Conservation (phyloP, 208 protist species). For the Crithidia expoeki region DNA sequence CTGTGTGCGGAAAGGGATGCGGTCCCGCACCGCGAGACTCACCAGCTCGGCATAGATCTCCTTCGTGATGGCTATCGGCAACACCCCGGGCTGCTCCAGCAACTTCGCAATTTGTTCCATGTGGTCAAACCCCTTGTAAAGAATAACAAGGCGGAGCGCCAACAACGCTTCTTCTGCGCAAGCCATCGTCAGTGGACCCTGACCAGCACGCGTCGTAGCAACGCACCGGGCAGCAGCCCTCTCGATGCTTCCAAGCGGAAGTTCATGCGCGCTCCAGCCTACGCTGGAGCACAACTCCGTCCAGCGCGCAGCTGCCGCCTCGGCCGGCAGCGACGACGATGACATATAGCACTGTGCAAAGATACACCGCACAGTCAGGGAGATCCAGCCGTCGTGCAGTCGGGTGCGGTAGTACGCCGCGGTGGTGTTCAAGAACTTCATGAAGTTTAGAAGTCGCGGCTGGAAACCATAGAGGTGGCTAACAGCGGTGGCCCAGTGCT, state of each 20-base stretch:
- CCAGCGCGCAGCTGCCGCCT: slow-evolving; percentile 40
- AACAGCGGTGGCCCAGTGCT: slow-evolving; percentile 44
- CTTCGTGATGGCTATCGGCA: slow-evolving; percentile 41
- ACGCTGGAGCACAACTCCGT: slow-evolving; percentile 46
- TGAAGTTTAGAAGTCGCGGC: slow-evolving; percentile 20
- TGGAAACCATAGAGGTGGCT: slow-evolving; percentile 55
- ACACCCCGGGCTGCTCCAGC: slow-evolving; percentile 32
- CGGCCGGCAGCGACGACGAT: slow-evolving; percentile 5
- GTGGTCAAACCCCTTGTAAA: slow-evolving; percentile 62
- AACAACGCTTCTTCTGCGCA: slow-evolving; percentile 55
- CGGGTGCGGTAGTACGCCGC: slow-evolving; percentile 24
- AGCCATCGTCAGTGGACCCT: slow-evolving; percentile 15
- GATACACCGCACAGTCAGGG: slow-evolving; percentile 52
- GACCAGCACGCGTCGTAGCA: slow-evolving; percentile 27
- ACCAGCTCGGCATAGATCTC: slow-evolving; percentile 64
- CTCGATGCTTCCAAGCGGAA: slow-evolving; percentile 47
- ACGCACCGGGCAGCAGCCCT: slow-evolving; percentile 36
- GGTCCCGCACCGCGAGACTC: slow-evolving; percentile 74
- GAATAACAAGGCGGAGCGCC: slow-evolving; percentile 55
- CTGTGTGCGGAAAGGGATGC: slow-evolving; percentile 35
- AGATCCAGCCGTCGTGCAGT: slow-evolving; percentile 37
- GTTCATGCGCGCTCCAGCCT: slow-evolving; percentile 60
- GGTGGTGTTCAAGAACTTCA: slow-evolving; percentile 30
- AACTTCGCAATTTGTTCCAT: slow-evolving; percentile 51
- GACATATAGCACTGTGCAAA: slow-evolving; percentile 44